phyloP scores from a whole-genome alignment of 371 early-diverging fungal genomes.

The Actinomortierella ambigua region DNA sequence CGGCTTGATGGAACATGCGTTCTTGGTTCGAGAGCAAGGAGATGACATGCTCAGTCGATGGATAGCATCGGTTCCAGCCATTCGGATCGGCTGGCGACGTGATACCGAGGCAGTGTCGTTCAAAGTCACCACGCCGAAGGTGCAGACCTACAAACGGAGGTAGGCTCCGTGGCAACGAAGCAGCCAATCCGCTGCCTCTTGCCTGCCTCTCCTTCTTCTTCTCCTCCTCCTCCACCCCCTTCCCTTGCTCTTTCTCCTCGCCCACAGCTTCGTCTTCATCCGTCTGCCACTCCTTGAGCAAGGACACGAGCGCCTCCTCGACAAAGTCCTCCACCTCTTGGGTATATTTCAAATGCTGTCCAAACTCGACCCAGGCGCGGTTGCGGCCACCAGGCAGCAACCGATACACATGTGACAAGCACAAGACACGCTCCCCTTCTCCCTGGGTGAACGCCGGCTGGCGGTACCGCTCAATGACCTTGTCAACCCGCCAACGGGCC shows the following conservation, averaged over 20 bases:
- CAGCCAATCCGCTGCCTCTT: too few species aligned
- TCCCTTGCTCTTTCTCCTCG: background rate
- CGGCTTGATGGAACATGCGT: too few species aligned
- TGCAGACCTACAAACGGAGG: constrained; percentile 26
- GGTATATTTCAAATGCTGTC: constrained; percentile 31
- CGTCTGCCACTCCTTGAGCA: background rate
- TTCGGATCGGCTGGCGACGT: constrained; percentile 40
- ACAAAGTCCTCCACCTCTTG: constrained; percentile 20
- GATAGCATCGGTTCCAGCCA: constrained; percentile 45
- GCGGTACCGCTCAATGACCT: constrained; percentile 37
- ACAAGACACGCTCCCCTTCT: constrained; percentile 14
- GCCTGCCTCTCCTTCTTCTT: too few species aligned
- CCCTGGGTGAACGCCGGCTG: constrained; percentile 20
- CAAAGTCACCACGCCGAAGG: constrained; percentile 32
- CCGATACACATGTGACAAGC: constrained; percentile 35
- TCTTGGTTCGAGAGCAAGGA: constrained; percentile 13
- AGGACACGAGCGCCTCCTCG: constrained; percentile 16
- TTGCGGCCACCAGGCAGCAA: constrained; percentile 30
- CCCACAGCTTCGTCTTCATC: background rate
- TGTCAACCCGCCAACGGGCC: constrained; percentile 37
- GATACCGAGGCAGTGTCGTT: constrained; percentile 34
- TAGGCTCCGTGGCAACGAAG: background rate
- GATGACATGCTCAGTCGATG: constrained; percentile 32
- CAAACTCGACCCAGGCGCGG: constrained; percentile 36
- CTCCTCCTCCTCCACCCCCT: too few species aligned